A percentile compares a stretch with the other conserved stretches of the same genome.
Conservation (phyloP, 192 early-diverging fungal genomes). For the Podila clonocystis region DNA sequence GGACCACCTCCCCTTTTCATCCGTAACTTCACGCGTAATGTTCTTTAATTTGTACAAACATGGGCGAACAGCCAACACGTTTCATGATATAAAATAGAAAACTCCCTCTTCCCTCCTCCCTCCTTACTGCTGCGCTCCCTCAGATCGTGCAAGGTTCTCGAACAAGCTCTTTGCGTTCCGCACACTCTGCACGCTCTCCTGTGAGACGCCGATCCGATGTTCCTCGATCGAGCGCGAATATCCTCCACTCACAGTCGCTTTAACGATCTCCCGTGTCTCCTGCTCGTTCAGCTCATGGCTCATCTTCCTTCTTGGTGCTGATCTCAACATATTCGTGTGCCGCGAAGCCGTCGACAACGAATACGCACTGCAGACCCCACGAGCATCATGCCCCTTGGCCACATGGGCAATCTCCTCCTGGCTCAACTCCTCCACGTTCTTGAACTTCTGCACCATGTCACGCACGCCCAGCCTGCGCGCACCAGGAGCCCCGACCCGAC, state of each 20-base stretch:
- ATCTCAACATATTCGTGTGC: background rate
- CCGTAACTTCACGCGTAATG: no score
- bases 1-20: no score
- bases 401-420: slow-evolving; percentile 42
- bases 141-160: slow-evolving; percentile 28
- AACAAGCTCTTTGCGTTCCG: slow-evolving; percentile 41
- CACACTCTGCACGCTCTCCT: slow-evolving; percentile 43
- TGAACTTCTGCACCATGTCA: slow-evolving; percentile 36
- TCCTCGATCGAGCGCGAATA: background rate
- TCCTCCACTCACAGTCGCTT: background rate
- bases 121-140: background rate
- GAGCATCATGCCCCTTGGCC: slow-evolving; percentile 23
- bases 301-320: slow-evolving; percentile 32
- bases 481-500: background rate
- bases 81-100: background rate
- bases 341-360: slow-evolving; percentile 39
- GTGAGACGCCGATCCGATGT: slow-evolving; percentile 13
- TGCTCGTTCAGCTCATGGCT: slow-evolving; percentile 38
- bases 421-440: slow-evolving; percentile 27
- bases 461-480: slow-evolving; percentile 12
- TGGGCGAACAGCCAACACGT: no score
- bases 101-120: background rate
- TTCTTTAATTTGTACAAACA: no score
- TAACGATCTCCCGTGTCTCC: slow-evolving; percentile 7
- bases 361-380: slow-evolving; percentile 30